Base-by-base conservation (phyloP, 768 basidiomycete species). In the Dioszegia crocea region DNA sequence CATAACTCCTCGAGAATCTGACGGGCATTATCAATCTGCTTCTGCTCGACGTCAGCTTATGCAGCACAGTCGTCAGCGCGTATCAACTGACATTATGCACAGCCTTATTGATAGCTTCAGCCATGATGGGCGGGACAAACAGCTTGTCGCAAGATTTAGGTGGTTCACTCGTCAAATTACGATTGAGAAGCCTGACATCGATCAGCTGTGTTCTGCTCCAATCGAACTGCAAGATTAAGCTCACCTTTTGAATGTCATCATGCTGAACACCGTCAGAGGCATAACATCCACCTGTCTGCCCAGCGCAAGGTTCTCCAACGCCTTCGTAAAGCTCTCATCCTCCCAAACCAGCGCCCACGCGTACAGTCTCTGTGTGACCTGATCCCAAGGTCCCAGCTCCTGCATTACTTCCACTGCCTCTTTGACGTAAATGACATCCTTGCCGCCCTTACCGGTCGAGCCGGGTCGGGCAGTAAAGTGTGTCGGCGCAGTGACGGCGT, bases 341-440 rank as follows among this genome's bases (percentile, higher is more conserved):
- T 67, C 66, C 68, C 73, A 73, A 8, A 76, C 67, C 53, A 78
- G 46, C 23, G 77, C 75, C 75, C 77, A 76, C 16, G 63, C 59
- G 50, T 74, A 75, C 31, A 78, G 46, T 17, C 71, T 57, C 59
- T 76, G 74, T 3, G 68, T 70, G 39, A 78, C 63, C 11, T 68
- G 60, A 48, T 78, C 75, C 75, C 75, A 76, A 0, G 75, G 69
- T 6, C 57, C 45, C 10, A 66, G 64, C 16, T 57, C 51, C 45
- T 16, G 51, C n/a, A 9, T 10, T 6, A 16, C 3, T n/a, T 33
- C 48, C 16, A 36, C 27, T 21, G 47, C 38, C 39, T 61, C 30
- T 10, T 56, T 62, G 19, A 58, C 55, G 19, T 48, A 26, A 40
- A 30, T 58, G 3, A 36, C 33, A 45, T 57, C 46, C 45, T 36